These are phyloP conservation scores for Trypanosoma conorhini DNA, from an alignment of 208 protist species.

Conservation along the genomic window DNA sequence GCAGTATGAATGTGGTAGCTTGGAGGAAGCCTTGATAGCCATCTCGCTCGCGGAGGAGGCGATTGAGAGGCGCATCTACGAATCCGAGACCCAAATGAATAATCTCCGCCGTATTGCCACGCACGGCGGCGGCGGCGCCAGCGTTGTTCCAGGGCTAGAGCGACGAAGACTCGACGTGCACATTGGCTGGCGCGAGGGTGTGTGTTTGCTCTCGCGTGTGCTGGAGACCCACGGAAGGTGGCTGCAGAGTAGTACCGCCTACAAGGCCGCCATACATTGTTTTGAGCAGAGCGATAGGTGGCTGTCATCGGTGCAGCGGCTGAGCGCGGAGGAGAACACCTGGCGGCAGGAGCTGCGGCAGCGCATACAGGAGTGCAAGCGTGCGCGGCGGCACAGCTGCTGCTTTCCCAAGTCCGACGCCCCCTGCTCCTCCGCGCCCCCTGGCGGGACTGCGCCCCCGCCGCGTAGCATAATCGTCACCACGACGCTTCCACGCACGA, in stretches of 20 bases:
- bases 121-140: neutral
- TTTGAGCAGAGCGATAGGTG: slow-evolving; percentile 67
- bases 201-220: slow-evolving; percentile 63
- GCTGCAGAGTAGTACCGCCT: slow-evolving; percentile 38
- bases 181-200: slow-evolving; percentile 60
- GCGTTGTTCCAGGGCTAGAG: slow-evolving; percentile 19
- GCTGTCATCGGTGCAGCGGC: slow-evolving; percentile 43
- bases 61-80: slow-evolving; percentile 54
- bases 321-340: slow-evolving; percentile 39
- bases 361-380: slow-evolving; percentile 36
- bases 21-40: slow-evolving; percentile 37
- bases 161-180: slow-evolving; percentile 21
- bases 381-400: slow-evolving; percentile 28
- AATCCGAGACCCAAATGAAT: slow-evolving; percentile 24
- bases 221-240: slow-evolving; percentile 61
- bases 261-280: slow-evolving; percentile 43
- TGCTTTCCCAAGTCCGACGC: slow-evolving; percentile 6
- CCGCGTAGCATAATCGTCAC: slow-evolving; percentile 61
- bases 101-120: slow-evolving; percentile 20
- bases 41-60: slow-evolving; percentile 53
- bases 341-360: slow-evolving; percentile 40
- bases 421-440: slow-evolving; percentile 6
- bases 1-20: slow-evolving; percentile 40
- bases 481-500: slow-evolving; percentile 47
- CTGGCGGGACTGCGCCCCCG: neutral